Evolutionary conservation across 2,329 filamentous ascomycete species (phyloP), one percentile per base, ranked within the genome.

Genomic region (Verticillium albo-atrum): DNA sequence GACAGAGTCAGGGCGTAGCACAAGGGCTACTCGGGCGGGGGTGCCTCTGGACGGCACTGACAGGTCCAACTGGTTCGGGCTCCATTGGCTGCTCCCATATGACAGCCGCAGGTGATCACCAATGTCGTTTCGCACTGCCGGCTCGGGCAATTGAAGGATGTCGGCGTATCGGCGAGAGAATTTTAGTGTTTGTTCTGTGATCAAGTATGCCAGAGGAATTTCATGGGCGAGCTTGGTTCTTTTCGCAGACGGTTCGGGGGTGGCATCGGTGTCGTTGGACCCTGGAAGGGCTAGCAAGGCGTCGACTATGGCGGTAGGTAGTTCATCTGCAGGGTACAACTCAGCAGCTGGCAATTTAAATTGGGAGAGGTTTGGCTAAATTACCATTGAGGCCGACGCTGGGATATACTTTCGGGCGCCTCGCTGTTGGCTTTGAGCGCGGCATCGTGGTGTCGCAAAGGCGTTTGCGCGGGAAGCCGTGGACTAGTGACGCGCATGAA

Each of bases 271-370:
- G 42, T 20, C 10, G n/a, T 47, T 12, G 42, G 42, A 47, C 10
- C n/a, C 3, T n/a, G 67, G 63, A 17, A 74, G 35, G 26, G 37
- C 51, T 3, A 64, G 54, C 10, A 74, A 55, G 50, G 58, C 60
- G 12, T 69, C 61, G 20, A 68, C 58, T 12, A 73, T 56, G 7
- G 51, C 55, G 1, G 56, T 54, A 9, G 71, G 69, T 3, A 74
- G 57, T 20, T 58, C 50, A 47, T 71, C 72, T 63, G 23, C n/a
- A n/a, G 17, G 17, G 6, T 23, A 47, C n/a, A 6, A n/a, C 10
- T 25, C 42, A 15, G n/a, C 9, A 25, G 10, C 3, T 7, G 10
- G 9, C 1, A 47, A 47, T 5, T 42, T 5, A 47, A 47, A 3
- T 12, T 6, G n/a, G 6, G 10, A 23, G n/a, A 7, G 12, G 35